Conservation (phyloP, 495 filamentous ascomycete species). For the Aspergillus biplanus region DNA sequence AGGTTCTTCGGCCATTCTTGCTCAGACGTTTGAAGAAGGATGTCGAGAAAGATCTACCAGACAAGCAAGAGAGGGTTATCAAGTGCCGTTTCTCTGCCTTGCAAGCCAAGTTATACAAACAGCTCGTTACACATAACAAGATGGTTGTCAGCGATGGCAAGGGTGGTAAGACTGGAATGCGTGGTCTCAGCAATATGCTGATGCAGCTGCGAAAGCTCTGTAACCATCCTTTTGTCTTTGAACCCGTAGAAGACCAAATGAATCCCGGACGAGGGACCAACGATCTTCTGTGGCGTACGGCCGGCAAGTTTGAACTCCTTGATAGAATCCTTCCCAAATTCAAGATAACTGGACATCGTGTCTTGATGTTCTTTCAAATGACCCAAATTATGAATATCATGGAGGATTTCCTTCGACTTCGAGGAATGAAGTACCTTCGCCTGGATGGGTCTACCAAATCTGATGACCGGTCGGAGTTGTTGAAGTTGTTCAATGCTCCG, state of each 20-base stretch:
- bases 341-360: conserved; percentile 82
- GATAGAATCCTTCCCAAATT: conserved; percentile 95
- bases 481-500: conserved; percentile 87
- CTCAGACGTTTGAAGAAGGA: conserved; percentile 98
- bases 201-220: conserved; percentile 99
- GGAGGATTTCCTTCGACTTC: conserved; percentile 93
- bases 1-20: conserved; percentile 95
- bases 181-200: conserved; percentile 98
- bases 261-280: conserved; percentile 86
- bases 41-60: conserved; percentile 96
- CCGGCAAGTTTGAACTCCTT: conserved; percentile 95
- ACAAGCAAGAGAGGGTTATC: conserved; percentile 98
- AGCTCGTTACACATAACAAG: conserved; percentile 93
- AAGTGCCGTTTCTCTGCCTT: conserved; percentile 98
- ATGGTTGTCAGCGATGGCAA: conserved; percentile 93
- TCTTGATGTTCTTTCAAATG: conserved; percentile 99
- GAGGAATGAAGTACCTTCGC: conserved; percentile 81
- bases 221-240: conserved; percentile 98
- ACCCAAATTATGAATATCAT: conserved; percentile 99
- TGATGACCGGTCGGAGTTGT: conserved; percentile 90
- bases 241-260: conserved; percentile 97
- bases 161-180: conserved; percentile 92
- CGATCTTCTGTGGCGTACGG: conserved; percentile 92
- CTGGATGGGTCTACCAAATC: conserved; percentile 96
- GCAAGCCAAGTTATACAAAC: conserved; percentile 91